Evolutionary conservation across 2,329 filamentous ascomycete species (phyloP).

Genomic region (Ceratocystis lukuohia): DNA sequence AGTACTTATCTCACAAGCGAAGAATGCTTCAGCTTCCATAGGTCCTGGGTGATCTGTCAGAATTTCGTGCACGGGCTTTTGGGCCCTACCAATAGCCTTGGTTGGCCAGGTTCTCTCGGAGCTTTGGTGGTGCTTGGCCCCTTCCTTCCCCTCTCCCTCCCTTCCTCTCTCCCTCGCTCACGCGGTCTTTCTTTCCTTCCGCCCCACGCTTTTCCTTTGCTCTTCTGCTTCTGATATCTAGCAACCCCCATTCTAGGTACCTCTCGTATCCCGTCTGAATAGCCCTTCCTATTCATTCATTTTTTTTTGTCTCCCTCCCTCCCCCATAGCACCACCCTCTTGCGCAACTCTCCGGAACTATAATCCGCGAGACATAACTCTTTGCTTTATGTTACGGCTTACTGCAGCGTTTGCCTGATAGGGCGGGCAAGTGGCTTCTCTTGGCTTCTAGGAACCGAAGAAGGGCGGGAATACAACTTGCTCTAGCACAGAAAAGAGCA

Average conservation of each 20-base stretch:
- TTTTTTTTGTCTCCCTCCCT: background rate
- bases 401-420: background rate
- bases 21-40: background rate
- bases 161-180: background rate
- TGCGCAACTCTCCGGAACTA: slow-evolving; percentile 3
- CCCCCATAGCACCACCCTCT: background rate
- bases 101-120: background rate
- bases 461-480: background rate
- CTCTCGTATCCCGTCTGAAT: background rate
- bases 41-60: background rate
- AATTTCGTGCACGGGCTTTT: background rate
- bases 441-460: background rate
- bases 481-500: background rate
- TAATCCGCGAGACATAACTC: slow-evolving; percentile 7
- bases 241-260: too few species aligned
- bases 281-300: background rate
- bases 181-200: too few species aligned
- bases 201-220: too few species aligned
- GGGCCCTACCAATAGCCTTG: background rate
- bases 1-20: background rate
- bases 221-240: too few species aligned
- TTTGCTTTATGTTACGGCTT: background rate
- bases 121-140: background rate
- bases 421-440: background rate
- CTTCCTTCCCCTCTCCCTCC: background rate